Conservation (phyloP, 345 rosid genomes). For the Bruguiera gymnorhiza region DNA sequence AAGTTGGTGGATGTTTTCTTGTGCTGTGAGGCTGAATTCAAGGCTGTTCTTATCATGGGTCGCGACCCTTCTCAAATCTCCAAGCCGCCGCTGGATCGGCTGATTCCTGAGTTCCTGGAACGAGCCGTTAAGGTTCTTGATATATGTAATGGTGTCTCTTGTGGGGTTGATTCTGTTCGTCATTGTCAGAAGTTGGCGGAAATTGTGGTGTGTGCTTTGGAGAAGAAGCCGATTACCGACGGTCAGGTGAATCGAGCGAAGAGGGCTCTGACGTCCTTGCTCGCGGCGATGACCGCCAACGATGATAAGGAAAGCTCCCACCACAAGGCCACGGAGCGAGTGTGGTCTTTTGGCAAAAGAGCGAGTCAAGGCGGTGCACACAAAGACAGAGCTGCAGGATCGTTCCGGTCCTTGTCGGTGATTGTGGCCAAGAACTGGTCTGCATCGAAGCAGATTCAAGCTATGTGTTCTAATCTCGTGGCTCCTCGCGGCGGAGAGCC, state of each 20-base stretch:
- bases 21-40: slow-evolving; percentile 96
- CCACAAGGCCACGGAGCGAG: slow-evolving; percentile 51
- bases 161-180: slow-evolving; percentile 67
- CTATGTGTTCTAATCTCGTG: slow-evolving; percentile 63
- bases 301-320: slow-evolving; percentile 57
- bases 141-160: slow-evolving; percentile 69
- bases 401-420: slow-evolving; percentile 55
- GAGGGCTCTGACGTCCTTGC: slow-evolving; percentile 56
- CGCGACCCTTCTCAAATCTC: slow-evolving; percentile 65
- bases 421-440: slow-evolving; percentile 87
- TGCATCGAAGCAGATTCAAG: slow-evolving; percentile 87
- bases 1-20: slow-evolving; percentile 82
- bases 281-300: slow-evolving; percentile 32
- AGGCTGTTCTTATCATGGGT: slow-evolving; percentile 68
- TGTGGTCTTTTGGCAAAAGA: slow-evolving; percentile 81
- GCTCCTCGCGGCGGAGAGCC: slow-evolving; percentile 74
- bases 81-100: slow-evolving; percentile 80
- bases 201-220: slow-evolving; percentile 63
- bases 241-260: slow-evolving; percentile 77
- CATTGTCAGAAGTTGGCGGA: slow-evolving; percentile 72
- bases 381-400: slow-evolving; percentile 38
- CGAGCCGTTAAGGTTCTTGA: slow-evolving; percentile 77
- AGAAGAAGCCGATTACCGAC: slow-evolving; percentile 65
- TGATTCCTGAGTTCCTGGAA: slow-evolving; percentile 73
- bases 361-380: slow-evolving; percentile 24